A percentile compares a stretch with the other conserved stretches of the same genome.
Conservation (phyloP, 495 filamentous ascomycete species). For the Penicillium samsonianum region DNA sequence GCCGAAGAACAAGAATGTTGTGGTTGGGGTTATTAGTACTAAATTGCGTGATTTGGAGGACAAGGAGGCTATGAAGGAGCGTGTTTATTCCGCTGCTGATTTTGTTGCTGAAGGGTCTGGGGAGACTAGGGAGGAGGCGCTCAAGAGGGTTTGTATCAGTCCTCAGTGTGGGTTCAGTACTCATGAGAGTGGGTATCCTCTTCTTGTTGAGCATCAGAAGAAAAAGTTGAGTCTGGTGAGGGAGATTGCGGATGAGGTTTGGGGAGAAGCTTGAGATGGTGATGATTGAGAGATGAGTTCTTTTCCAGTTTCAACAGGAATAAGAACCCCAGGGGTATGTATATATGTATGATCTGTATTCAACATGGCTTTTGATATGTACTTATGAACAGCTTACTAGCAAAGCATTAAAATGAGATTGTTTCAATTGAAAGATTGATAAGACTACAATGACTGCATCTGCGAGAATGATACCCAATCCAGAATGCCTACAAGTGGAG, state of each 20-base stretch:
- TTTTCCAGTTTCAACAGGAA: conserved; percentile 1
- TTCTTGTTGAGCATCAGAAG: conserved; percentile 61
- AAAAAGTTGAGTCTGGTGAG: conserved; percentile 52
- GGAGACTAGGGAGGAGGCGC: conserved; percentile 43
- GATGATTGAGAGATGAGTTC: neutral
- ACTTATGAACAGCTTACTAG: neutral
- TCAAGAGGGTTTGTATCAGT: conserved; percentile 63
- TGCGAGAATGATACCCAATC: neutral
- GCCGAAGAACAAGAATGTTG: conserved; percentile 64
- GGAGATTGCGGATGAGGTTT: conserved; percentile 51
- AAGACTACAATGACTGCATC: conserved; percentile 3
- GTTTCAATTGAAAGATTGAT: conserved; percentile 1
- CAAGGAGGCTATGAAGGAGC: conserved; percentile 58
- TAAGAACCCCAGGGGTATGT: neutral
- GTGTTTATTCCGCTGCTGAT: conserved; percentile 60
- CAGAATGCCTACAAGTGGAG: neutral
- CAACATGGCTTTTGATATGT: conserved; percentile 4
- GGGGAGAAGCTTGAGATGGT: conserved; percentile 31
- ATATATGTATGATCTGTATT: neutral
- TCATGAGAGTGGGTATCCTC: conserved; percentile 62
- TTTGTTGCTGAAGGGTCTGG: conserved; percentile 55
- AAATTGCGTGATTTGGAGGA: conserved; percentile 64
- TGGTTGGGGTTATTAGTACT: conserved; percentile 65
- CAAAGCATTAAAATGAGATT: neutral
- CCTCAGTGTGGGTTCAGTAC: conserved; percentile 71